phyloP scores from a whole-genome alignment of 1,284 basidiomycete genomes.

The Pseudozyma hubeiensis region DNA sequence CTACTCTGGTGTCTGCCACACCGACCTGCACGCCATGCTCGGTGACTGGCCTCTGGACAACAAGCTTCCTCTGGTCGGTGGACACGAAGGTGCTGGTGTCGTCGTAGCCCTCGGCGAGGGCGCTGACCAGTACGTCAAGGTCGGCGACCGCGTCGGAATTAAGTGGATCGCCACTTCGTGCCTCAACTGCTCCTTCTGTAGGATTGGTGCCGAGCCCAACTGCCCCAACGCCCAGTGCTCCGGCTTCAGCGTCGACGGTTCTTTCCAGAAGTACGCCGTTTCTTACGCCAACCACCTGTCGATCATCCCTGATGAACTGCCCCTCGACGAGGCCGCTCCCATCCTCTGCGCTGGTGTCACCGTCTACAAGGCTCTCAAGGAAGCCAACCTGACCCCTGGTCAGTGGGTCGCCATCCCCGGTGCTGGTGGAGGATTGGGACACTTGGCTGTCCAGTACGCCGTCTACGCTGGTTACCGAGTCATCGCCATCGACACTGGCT shows the following conservation, averaged over 20 bases:
- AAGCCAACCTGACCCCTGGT: constrained; percentile 76
- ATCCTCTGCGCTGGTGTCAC: constrained; percentile 82
- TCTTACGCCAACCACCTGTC: constrained; percentile 79
- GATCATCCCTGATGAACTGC: constrained; percentile 69
- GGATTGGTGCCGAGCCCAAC: constrained; percentile 77
- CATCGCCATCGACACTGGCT: constrained; percentile 83
- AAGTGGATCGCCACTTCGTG: constrained; percentile 76
- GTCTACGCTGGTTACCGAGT: constrained; percentile 74
- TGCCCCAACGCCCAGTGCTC: constrained; percentile 42
- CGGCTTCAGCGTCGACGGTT: constrained; percentile 80
- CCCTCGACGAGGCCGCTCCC: constrained; percentile 80
- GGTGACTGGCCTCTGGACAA: constrained; percentile 70
- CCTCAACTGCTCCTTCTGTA: constrained; percentile 79
- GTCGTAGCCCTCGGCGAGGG: constrained; percentile 82
- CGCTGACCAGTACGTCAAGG: constrained; percentile 73
- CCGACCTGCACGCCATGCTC: constrained; percentile 56
- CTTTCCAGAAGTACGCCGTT: constrained; percentile 79
- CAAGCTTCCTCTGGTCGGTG: constrained; percentile 81
- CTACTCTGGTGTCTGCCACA: constrained; percentile 58
- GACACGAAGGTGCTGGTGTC: constrained; percentile 78
- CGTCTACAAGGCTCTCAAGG: constrained; percentile 85
- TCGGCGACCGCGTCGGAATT: constrained; percentile 86
- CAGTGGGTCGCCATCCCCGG: constrained; percentile 85
- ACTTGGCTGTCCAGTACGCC: constrained; percentile 61
- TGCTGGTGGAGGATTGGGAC: constrained; percentile 76